A percentile compares a stretch with the other conserved stretches of the same genome.
These are phyloP conservation scores for Trichoderma sp. DNA, from an alignment of 2,329 filamentous ascomycete species.

Conservation along the genomic window DNA sequence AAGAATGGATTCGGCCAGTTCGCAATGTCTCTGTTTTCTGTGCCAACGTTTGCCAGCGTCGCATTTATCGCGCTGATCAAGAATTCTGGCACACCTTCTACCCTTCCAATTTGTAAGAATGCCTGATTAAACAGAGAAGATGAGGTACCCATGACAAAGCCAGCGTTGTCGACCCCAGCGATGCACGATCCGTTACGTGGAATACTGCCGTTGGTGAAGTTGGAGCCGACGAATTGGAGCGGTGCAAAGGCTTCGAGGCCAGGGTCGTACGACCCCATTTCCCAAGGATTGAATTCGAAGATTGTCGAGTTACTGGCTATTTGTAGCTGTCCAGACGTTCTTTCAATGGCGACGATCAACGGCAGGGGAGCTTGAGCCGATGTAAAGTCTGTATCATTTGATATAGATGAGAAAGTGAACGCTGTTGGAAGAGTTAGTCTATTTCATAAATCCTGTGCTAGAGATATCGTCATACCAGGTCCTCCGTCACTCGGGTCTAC, in stretches of 20 bases:
- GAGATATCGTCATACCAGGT: conserved; percentile 36
- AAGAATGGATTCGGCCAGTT: conserved; percentile 76
- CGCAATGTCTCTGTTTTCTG: conserved; percentile 68
- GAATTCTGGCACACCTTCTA: conserved; percentile 43
- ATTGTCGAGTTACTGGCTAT: conserved; percentile 71
- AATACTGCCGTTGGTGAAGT: conserved; percentile 63
- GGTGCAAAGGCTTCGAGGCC: conserved; percentile 70
- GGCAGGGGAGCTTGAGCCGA: conserved; percentile 67
- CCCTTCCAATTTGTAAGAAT: conserved; percentile 56
- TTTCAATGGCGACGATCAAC: conserved; percentile 67
- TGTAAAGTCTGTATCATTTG: conserved; percentile 55
- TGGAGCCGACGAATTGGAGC: conserved; percentile 67
- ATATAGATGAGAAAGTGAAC: conserved; percentile 74
- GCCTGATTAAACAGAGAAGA: conserved; percentile 81
- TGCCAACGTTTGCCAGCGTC: conserved; percentile 55
- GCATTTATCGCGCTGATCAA: conserved; percentile 50
- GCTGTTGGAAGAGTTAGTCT: conserved; percentile 30
- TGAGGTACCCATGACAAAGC: conserved; percentile 82
- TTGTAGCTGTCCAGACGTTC: conserved; percentile 58
- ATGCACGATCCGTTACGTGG: conserved; percentile 60
- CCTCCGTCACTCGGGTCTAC: conserved; percentile 70
- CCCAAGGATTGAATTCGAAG: conserved; percentile 75
- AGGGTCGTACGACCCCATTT: conserved; percentile 75
- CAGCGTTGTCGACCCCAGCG: conserved; percentile 76
- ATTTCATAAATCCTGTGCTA: neutral